A percentile compares a stretch with the other conserved stretches of the same genome.
phyloP scores from a whole-genome alignment of 768 basidiomycete species.

The Leccinellum luteum region DNA sequence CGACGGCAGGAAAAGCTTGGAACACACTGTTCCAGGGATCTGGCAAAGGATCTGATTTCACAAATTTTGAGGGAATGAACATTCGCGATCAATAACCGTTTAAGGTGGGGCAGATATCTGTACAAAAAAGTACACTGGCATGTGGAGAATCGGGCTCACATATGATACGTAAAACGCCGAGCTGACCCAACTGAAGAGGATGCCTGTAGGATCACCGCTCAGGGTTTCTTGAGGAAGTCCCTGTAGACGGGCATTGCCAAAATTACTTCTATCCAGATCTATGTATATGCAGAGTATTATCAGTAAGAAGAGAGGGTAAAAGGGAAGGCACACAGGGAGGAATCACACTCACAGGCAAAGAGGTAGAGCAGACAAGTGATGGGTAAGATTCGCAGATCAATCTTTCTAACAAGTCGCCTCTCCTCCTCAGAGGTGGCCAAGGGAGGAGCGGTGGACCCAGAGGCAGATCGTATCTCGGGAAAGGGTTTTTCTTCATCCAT shows the following conservation, averaged over 20 bases:
- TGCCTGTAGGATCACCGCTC: slow-evolving; percentile 62
- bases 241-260: slow-evolving; percentile 80
- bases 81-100: slow-evolving; percentile 17
- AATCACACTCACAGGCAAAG: slow-evolving; percentile 58
- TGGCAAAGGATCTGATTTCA: slow-evolving; percentile 59
- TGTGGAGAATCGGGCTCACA: slow-evolving; percentile 34
- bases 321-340: neutral
- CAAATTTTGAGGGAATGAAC: neutral
- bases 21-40: slow-evolving; percentile 61
- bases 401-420: slow-evolving; percentile 35
- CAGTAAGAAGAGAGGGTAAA: neutral
- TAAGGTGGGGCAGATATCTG: neutral
- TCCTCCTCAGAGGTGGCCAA: slow-evolving; percentile 34
- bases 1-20: slow-evolving; percentile 68
- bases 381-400: slow-evolving; percentile 37
- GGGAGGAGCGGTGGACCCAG: neutral
- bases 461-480: neutral
- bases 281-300: neutral
- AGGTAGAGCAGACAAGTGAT: slow-evolving; percentile 73
- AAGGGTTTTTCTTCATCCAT: slow-evolving; percentile 22
- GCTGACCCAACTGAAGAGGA: slow-evolving; percentile 72
- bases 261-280: slow-evolving; percentile 70
- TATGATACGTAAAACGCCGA: slow-evolving; percentile 81
- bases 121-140: neutral
- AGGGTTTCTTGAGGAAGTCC: slow-evolving; percentile 64